These are phyloP conservation scores for Candida sojae DNA, from an alignment of 1,139 yeast species.

Conservation along the genomic window DNA sequence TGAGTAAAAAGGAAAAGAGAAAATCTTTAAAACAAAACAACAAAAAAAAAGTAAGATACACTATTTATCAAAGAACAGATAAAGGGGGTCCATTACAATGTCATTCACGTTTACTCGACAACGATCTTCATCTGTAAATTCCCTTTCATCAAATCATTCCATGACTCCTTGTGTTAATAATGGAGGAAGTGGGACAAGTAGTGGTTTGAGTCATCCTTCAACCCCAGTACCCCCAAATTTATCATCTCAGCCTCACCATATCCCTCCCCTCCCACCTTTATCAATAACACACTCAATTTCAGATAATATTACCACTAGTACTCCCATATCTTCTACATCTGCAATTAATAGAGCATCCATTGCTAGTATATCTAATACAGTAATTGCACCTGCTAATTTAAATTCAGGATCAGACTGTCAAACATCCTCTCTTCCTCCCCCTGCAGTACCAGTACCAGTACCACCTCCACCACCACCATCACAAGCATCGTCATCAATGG, in stretches of 20 bases:
- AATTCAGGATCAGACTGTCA: not conserved
- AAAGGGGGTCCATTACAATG: slow-evolving; percentile 3
- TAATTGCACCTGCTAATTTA: not conserved
- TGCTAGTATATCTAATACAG: not conserved
- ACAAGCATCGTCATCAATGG: too few species aligned
- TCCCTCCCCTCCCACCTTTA: slow-evolving; percentile 4
- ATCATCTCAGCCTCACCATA: slow-evolving; percentile 7
- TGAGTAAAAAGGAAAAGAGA: too few species aligned
- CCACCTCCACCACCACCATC: too few species aligned
- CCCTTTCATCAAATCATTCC: slow-evolving; percentile 30
- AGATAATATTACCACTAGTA: not conserved
- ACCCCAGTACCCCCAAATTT: slow-evolving; percentile 9
- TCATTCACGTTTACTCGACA: slow-evolving; percentile 16
- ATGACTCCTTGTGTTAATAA: slow-evolving; percentile 5
- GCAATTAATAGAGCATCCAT: not conserved
- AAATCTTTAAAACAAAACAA: too few species aligned
- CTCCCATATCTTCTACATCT: not conserved
- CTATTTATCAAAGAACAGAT: not conserved
- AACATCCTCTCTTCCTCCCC: too few species aligned
- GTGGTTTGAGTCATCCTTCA: slow-evolving; percentile 2
- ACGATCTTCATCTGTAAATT: slow-evolving; percentile 39
- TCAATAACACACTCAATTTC: not conserved
- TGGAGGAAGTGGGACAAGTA: not conserved
- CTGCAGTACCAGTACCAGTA: too few species aligned
- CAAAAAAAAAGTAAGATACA: not conserved